Base-by-base conservation (phyloP, 345 rosid genomes). In the Conringia planisiliqua region DNA sequence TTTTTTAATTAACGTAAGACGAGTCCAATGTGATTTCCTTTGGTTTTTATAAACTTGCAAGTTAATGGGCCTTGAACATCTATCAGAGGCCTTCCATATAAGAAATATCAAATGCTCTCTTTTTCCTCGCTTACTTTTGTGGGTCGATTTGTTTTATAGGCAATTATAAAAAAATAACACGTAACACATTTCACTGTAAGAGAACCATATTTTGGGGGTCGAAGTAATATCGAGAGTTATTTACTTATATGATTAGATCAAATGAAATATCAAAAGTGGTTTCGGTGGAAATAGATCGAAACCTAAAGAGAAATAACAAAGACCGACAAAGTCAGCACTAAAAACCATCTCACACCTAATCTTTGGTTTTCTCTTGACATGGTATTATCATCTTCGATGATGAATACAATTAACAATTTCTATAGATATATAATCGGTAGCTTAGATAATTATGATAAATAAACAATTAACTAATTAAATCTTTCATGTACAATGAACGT, bases 241-340 rank as follows among this genome's bases (percentile, higher is more conserved):
- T n/a, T n/a, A n/a, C n/a, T 35, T 74, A 16, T 33, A 66, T 65
- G 2, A 9, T 7, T 30, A 20, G 10, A 4, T n/a, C 2, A 59
- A 50, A 50, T 4, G 39, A 7, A 8, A 51, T 16, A 22, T 13
- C 0, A 11, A 13, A 30, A 3, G 3, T 51, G 16, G 40, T 33
- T 76, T 69, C 24, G 65, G 52, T 69, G 42, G 75, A 69, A 54
- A 76, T 55, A 54, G 71, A 62, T 54, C 63, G 75, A 76, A 76
- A 70, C 75, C 75, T 69, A 55, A 70, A 70, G 65, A 59, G 55
- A 62, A 24, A 54, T 20, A 52, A 76, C 57, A 51, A 65, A 26
- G 26, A 46, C 80, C 72, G 76, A 71, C 76, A 63, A 36, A 47
- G 66, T 77, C 68, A 70, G 42, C 61, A 43, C 16, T 70, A 47